Base-by-base conservation (phyloP, 2,329 filamentous ascomycete genomes). In the Cladosporium sp. region DNA sequence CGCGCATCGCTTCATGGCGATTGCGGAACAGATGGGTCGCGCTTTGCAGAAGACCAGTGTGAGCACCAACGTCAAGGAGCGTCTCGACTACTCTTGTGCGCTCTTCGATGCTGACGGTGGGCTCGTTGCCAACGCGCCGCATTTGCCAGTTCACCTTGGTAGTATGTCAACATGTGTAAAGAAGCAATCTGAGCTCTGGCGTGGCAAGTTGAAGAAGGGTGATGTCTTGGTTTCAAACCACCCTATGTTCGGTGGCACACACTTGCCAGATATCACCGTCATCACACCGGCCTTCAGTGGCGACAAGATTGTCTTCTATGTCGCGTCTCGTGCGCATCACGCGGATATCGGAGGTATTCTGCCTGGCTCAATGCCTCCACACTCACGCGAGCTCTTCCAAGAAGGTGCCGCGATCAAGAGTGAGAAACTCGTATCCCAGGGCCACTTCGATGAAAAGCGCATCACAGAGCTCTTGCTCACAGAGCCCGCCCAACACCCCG, bases 211-310 rank as follows among this genome's bases (percentile, higher is more conserved):
- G 62, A 90, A 91, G 72, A 88, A 85, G 65, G 91, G 91, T 35
- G 91, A 95, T 75, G 91, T 95, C 0, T 85, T 95, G 50, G 90
- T 94, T 6, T 91, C 90, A 0, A 95, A 95, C 71, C 91, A 95
- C 73, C 91, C 91, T 0, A 91, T 92, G 75, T 93, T 89, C 72
- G 91, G 91, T 37, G 91, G 91, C 49, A 96, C 92, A 0, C 91
- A 95, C 80, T 79, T 95, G 29, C 91, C 91, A 1, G 91, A 95
- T 73, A 91, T 95, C 65, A 95, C 91, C 0, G 88, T 93, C 29
- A 85, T 92, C 65, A 93, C 91, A 37, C 91, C 91, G 0, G 90
- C 91, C 0, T 94, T 94, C 76, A 87, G 87, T 68, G 88, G 88
- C 2, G 86, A 89, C 65, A 85, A 89, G 18, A 93, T 94, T 66